Evolutionary conservation across 2,329 filamentous ascomycete genomes (phyloP).

Genomic region (Scedosporium boydii): DNA sequence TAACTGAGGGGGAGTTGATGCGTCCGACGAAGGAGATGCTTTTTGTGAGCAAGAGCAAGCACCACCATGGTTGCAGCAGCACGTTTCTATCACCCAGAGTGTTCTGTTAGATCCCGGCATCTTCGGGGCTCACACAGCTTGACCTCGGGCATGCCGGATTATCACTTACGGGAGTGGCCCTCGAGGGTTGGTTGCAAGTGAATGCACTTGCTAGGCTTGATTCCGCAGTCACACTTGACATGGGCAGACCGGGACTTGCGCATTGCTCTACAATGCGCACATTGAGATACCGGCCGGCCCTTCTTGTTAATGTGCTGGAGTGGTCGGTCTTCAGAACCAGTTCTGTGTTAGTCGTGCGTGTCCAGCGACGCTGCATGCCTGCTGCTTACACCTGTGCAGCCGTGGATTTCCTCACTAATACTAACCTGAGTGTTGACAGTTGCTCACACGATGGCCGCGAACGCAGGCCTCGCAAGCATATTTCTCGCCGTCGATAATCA

Average conservation of each 20-base stretch:
- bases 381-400: conserved; percentile 8
- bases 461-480: conserved; percentile 97
- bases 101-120: not conserved
- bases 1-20: conserved; percentile 49
- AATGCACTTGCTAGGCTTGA: conserved; percentile 69
- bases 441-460: conserved; percentile 96
- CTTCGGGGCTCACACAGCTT: conserved; percentile 11
- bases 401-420: conserved; percentile 16
- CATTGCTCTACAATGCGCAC: conserved; percentile 88
- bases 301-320: conserved; percentile 96
- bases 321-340: conserved; percentile 58
- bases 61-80: conserved; percentile 61
- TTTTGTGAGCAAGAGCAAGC: conserved; percentile 57
- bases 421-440: conserved; percentile 91
- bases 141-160: conserved; percentile 15
- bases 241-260: conserved; percentile 94
- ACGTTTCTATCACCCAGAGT: conserved; percentile 41
- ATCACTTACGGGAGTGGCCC: conserved; percentile 48
- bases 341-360: not conserved
- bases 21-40: conserved; percentile 48
- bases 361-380: too few relatives aligned
- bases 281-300: conserved; percentile 94
- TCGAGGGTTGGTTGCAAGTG: conserved; percentile 48
- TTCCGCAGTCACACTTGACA: conserved; percentile 92
- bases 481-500: conserved; percentile 93